Evolutionary conservation across 148 eudicot genomes (phyloP).

Genomic region (Pharnaceum exiguum): DNA sequence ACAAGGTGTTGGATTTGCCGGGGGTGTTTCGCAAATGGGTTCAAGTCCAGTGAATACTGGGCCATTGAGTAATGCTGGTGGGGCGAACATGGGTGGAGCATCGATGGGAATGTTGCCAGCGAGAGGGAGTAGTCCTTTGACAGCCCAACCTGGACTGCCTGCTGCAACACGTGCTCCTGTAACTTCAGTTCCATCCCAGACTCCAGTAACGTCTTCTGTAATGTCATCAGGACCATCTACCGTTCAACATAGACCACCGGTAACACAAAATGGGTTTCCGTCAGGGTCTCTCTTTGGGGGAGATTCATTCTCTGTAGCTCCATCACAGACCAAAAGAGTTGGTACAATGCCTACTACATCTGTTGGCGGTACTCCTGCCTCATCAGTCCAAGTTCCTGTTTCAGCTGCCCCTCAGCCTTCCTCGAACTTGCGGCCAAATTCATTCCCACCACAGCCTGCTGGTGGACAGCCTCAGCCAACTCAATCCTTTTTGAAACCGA

Average conservation of each 20-base stretch:
- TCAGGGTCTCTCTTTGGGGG: constrained; percentile 51
- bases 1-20: constrained; percentile 41
- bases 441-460: constrained; percentile 35
- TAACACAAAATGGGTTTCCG: constrained; percentile 63
- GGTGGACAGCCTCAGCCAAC: constrained; percentile 39
- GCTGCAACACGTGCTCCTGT: constrained; percentile 21
- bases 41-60: constrained; percentile 30
- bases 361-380: constrained; percentile 29
- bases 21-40: constrained; percentile 27
- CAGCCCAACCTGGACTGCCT: constrained; percentile 38
- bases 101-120: constrained; percentile 25
- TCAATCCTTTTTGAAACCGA: constrained; percentile 40
- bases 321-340: constrained; percentile 38
- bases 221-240: constrained; percentile 27
- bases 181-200: constrained; percentile 37
- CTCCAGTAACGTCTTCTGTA: constrained; percentile 33
- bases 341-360: constrained; percentile 27
- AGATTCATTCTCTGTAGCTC: constrained; percentile 49
- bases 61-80: constrained; percentile 29
- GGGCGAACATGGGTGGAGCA: constrained; percentile 37
- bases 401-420: constrained; percentile 33
- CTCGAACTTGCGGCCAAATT: constrained; percentile 25
- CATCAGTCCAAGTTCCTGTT: constrained; percentile 37
- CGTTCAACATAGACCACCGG: constrained; percentile 40
- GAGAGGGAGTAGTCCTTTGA: constrained; percentile 29